Percentiles rank a stretch among this genome's conserved stretches.
These are phyloP conservation scores for Termitomyces sp. DNA, from an alignment of 768 basidiomycete genomes.

Conservation along the genomic window DNA sequence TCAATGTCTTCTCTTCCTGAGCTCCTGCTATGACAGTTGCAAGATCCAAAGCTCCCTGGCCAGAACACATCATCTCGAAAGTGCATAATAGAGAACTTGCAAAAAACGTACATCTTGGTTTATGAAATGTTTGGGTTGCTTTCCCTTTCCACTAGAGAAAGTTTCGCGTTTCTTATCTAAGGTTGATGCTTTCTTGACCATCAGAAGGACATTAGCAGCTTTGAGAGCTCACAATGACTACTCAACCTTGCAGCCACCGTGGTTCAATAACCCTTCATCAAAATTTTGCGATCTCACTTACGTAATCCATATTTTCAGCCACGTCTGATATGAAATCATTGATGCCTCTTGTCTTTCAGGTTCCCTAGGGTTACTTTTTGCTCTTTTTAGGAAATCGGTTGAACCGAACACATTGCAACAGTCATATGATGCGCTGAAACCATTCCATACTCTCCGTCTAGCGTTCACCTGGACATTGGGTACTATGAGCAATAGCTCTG, in stretches of 20 bases:
- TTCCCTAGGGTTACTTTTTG: not conserved
- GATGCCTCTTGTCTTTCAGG: not conserved
- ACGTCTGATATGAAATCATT: no score
- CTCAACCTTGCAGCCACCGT: not conserved
- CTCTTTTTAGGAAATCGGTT: not conserved
- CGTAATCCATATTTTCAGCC: not conserved
- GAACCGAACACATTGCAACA: not conserved
- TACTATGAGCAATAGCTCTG: not conserved
- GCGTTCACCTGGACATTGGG: not conserved
- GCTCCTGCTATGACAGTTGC: slow-evolving; percentile 11
- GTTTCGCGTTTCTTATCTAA: not conserved
- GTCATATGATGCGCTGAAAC: not conserved
- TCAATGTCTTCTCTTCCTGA: slow-evolving; percentile 10
- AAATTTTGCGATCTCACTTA: not conserved
- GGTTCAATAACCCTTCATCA: not conserved
- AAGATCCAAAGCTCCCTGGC: slow-evolving; percentile 9
- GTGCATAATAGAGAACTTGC: not conserved
- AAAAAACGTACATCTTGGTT: slow-evolving; percentile 7
- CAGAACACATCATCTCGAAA: not conserved
- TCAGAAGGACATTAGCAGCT: not conserved
- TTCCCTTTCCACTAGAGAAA: slow-evolving; percentile 2
- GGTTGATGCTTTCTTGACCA: not conserved
- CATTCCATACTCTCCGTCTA: not conserved
- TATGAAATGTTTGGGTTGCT: slow-evolving; percentile 9
- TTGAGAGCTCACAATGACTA: not conserved